Evolutionary conservation across 2,329 filamentous ascomycete genomes (phyloP), one percentile per base, ranked within the genome.

Genomic region (Pseudopithomyces chartarum): DNA sequence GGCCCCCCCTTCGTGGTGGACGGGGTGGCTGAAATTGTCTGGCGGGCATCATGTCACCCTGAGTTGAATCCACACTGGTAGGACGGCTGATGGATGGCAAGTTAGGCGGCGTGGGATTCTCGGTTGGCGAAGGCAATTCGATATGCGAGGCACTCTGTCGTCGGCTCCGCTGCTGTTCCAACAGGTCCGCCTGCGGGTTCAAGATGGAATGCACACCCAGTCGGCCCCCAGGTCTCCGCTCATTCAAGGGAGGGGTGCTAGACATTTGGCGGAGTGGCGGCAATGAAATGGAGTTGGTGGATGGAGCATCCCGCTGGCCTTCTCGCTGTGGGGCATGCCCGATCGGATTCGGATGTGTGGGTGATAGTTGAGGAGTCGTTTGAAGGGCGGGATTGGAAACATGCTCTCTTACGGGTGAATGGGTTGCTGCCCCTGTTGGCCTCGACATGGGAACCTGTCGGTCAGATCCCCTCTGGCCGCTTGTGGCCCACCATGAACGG

Each of bases 1-100:
- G 86, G 84, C 11, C 83, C 86, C 60, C 85, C 60, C 85, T 78
- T 43, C 66, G 59, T 36, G 66, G 67, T 26, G 63, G 64, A 38
- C 64, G 62, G 29, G 67, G 67, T 4, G 64, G 67, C 39, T 62
- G 69, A 54, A 67, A 74, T 17, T 54, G 65, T 54, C 66, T 66
- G 15, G 53, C 60, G n/a, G 62, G 55, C 11, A 60, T 56, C 12
- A 59, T 59, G 1, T 72, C 71, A 8, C 66, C 68, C 22, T 66
- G 65, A 0, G 61, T 67, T 2, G 71, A 74, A 45, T 73, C 72
- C 1, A 73, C 70, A 46, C 73, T 76, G 2, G 67, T 63, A 8
- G 71, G 67, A 13, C 73, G 67, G 55, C 73, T 76, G 38, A 75
- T 68, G n/a, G 71, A 71, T 11, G 68, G 70, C 20, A 71, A 62